phyloP scores from a whole-genome alignment of 169 alveolate genomes.

The Cryptosporidium andersoni region DNA sequence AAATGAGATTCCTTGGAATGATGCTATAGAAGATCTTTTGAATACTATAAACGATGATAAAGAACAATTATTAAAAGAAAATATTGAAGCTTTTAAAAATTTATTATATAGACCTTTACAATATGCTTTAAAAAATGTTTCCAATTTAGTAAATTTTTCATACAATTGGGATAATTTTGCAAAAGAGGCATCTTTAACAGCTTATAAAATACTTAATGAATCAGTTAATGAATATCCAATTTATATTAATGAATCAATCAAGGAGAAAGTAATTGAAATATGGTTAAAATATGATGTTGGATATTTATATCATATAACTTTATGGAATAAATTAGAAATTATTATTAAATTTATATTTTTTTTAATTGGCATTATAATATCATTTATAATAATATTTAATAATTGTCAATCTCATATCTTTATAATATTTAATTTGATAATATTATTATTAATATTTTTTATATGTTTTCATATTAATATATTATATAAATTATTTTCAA shows the following conservation, averaged over 20 bases:
- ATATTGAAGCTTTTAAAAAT: slow-evolving; percentile 41
- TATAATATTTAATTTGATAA: neutral
- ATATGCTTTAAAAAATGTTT: slow-evolving; percentile 17
- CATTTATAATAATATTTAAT: slow-evolving; percentile 1
- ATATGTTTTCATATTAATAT: neutral
- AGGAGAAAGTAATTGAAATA: slow-evolving; percentile 34
- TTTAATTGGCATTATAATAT: neutral
- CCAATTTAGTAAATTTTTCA: neutral
- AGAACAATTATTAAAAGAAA: slow-evolving; percentile 52
- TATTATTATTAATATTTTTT: neutral
- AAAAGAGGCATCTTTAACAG: slow-evolving; percentile 28
- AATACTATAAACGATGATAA: slow-evolving; percentile 46
- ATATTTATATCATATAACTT: neutral
- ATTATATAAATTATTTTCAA: too few relatives aligned
- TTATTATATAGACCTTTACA: slow-evolving; percentile 49
- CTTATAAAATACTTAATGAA: slow-evolving; percentile 20
- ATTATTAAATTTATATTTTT: slow-evolving; percentile 4
- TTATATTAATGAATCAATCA: slow-evolving; percentile 14
- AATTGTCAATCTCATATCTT: neutral
- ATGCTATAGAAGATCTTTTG: slow-evolving; percentile 27
- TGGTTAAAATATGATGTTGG: slow-evolving; percentile 40
- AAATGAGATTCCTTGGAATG: slow-evolving; percentile 34
- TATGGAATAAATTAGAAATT: slow-evolving; percentile 8
- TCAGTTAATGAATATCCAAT: slow-evolving; percentile 6
- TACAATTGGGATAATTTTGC: slow-evolving; percentile 35